These are phyloP conservation scores for Papiliotrema laurentii DNA, from an alignment of 1,284 basidiomycete species.

Conservation along the genomic window DNA sequence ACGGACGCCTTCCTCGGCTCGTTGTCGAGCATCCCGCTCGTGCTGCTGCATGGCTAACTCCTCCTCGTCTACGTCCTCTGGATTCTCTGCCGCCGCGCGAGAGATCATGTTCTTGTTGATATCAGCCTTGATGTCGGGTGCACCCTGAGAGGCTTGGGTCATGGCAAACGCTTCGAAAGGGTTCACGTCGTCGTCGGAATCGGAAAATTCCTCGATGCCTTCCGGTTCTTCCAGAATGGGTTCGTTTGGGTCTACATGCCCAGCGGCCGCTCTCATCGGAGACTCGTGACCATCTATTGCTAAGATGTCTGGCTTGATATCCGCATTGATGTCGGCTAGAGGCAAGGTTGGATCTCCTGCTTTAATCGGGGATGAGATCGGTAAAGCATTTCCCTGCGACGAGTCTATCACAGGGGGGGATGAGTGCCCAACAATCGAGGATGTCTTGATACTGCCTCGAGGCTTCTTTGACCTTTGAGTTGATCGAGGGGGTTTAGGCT, in stretches of 20 bases:
- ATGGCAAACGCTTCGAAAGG: slow-evolving; percentile 37
- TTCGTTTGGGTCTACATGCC: neutral
- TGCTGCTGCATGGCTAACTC: slow-evolving; percentile 19
- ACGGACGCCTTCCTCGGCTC: slow-evolving; percentile 26
- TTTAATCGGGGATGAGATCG: slow-evolving; percentile 13
- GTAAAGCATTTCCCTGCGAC: slow-evolving; percentile 11
- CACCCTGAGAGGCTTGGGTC: slow-evolving; percentile 28
- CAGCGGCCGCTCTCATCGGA: no score
- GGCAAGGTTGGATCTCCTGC: slow-evolving; percentile 1
- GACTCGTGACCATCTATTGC: slow-evolving; percentile 4
- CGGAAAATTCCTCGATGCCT: slow-evolving; percentile 17
- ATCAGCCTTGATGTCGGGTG: slow-evolving; percentile 29
- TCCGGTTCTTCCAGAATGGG: slow-evolving; percentile 20
- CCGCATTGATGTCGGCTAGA: slow-evolving; percentile 1
- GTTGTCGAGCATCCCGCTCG: slow-evolving; percentile 25
- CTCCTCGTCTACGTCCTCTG: slow-evolving; percentile 29
- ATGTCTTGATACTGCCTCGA: slow-evolving; percentile 6
- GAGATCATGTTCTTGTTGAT: slow-evolving; percentile 42
- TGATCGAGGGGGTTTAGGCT: slow-evolving; percentile 17
- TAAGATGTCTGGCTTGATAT: neutral
- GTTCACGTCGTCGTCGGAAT: slow-evolving; percentile 29
- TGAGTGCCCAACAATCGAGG: slow-evolving; percentile 6
- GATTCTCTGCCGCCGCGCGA: slow-evolving; percentile 21
- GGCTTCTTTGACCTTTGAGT: slow-evolving; percentile 25
- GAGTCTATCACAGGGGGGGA: slow-evolving; percentile 23